Evolutionary conservation across 768 basidiomycete species (phyloP), one percentile per base, ranked within the genome.

Genomic region (Tricholoma sp.): DNA sequence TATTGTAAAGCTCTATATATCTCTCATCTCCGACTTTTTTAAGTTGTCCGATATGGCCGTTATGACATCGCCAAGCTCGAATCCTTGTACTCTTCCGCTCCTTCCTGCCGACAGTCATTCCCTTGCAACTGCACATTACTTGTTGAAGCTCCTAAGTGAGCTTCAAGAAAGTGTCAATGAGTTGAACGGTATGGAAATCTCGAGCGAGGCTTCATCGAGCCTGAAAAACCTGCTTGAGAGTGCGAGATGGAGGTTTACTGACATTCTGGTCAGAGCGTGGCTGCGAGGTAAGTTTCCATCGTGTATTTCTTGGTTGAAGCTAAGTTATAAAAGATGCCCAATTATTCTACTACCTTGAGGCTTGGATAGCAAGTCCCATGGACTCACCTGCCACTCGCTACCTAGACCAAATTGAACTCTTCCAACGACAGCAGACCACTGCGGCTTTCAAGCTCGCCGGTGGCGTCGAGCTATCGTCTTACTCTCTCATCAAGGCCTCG

Each of bases 141-240:
- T 94, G 27, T 79, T 85, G 67, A 89, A 84, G 65, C 83, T 95
- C 24, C 74, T 96, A 16, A 79, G 81, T 2, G 97, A 98, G 67
- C 78, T 98, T 5, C 86, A 89, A 63, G 97, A 98, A 55, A 88
- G 85, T 47, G 83, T 89, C 3, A 87, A 81, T 62, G 97, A 99
- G 63, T 69, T 96, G 27, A 82, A 82, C 47, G 79, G 76, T 6
- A 83, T 94, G 74, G 94, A 94, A 57, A 84, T 98, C 34, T 84
- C 86, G 1, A 77, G 75, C n/a, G 94, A 96, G 57, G 83, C 78
- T 4, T 72, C 78, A n/a, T 76, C 81, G 43, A 84, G 78, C 45
- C 67, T 97, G 56, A 89, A 83, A 67, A 83, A 78, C 59, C 72
- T 98, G 29, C 68, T 96, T 61, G 91, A 94, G 61, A 91, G 84